Percentiles rank a stretch among this genome's conserved stretches.
These are phyloP conservation scores for Yamadazyma diddensiae DNA, from an alignment of 1,139 yeast species.

Conservation along the genomic window DNA sequence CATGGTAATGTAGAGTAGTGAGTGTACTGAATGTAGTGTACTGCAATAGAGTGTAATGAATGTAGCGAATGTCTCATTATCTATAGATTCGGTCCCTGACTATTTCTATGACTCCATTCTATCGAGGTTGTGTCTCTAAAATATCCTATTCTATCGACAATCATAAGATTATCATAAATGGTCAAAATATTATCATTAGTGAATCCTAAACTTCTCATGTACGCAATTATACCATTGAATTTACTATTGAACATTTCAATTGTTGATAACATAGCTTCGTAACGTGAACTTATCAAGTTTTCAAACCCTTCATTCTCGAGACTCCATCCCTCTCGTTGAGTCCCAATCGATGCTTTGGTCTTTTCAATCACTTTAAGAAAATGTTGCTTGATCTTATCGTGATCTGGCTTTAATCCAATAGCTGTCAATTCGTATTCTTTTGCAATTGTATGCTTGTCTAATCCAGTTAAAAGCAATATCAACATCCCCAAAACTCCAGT, in stretches of 20 bases:
- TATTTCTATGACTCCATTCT: constrained; percentile 25
- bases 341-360: constrained; percentile 23
- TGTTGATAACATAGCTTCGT: constrained; percentile 72
- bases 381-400: constrained; percentile 32
- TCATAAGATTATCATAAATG: constrained; percentile 47
- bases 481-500: constrained; percentile 77
- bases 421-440: constrained; percentile 75
- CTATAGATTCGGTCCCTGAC: constrained; percentile 1
- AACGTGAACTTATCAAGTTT: constrained; percentile 61
- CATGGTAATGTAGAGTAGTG: no score
- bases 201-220: constrained; percentile 50
- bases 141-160: constrained; percentile 17
- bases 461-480: constrained; percentile 59
- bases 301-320: constrained; percentile 49
- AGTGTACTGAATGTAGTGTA: no score
- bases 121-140: constrained; percentile 19
- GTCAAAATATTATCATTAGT: constrained; percentile 45
- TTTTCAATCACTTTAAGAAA: constrained; percentile 30
- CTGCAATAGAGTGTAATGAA: no score
- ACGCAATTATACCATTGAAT: constrained; percentile 55
- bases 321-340: constrained; percentile 39
- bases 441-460: constrained; percentile 62
- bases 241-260: constrained; percentile 46
- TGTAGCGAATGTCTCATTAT: no score
- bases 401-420: constrained; percentile 56